These are phyloP conservation scores for Metschnikowia santaceciliae DNA, from an alignment of 805 yeast genomes.

Conservation along the genomic window DNA sequence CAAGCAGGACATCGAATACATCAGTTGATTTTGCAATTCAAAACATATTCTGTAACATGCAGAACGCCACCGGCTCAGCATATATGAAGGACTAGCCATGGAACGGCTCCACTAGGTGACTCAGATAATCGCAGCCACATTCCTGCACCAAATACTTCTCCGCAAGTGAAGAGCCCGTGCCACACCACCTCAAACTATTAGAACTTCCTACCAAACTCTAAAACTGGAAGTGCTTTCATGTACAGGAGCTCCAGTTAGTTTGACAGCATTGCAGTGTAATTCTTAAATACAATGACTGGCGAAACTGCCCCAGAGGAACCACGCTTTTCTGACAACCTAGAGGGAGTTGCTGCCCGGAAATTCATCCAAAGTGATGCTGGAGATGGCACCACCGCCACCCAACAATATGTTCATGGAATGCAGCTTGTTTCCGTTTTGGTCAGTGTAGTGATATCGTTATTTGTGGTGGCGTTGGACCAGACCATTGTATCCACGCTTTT, in stretches of 20 bases:
- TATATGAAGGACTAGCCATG: too few relatives aligned
- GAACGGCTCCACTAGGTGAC: neutral
- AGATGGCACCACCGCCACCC: conserved; percentile 36
- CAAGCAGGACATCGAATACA: too few relatives aligned
- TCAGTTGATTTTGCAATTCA: too few relatives aligned
- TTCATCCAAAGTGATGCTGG: conserved; percentile 36
- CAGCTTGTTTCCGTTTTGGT: conserved; percentile 23
- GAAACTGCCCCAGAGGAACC: neutral
- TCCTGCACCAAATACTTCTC: neutral
- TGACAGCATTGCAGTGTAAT: neutral
- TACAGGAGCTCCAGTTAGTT: too few relatives aligned
- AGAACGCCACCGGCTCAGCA: too few relatives aligned
- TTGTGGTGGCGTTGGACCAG: conserved; percentile 51
- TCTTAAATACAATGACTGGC: neutral
- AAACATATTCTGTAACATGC: too few relatives aligned
- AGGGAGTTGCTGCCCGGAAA: neutral
- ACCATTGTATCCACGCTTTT: conserved; percentile 55
- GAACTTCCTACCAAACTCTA: neutral
- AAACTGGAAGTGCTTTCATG: neutral
- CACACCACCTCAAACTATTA: neutral
- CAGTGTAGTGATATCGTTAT: conserved; percentile 29
- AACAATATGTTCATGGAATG: conserved; percentile 31
- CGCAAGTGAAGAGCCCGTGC: neutral
- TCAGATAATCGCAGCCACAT: neutral
- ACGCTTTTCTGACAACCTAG: neutral